phyloP scores from a whole-genome alignment of 208 protist genomes.

The Leishmania gerbilli region DNA sequence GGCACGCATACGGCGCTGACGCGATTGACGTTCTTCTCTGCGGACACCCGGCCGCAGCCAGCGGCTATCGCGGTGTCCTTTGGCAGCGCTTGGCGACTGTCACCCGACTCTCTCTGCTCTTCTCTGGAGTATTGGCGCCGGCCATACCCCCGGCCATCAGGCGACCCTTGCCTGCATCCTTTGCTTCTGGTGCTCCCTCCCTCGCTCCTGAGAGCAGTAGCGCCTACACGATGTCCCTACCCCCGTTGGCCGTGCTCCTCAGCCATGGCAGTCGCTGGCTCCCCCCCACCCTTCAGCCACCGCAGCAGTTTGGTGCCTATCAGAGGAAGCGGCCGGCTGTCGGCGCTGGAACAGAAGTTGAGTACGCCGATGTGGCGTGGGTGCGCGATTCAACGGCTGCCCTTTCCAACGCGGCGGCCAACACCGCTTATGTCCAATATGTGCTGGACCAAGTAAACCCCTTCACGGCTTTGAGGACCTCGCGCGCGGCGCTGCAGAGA shows the following conservation, averaged over 20 bases:
- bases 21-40: slow-evolving; percentile 11
- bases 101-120: slow-evolving; percentile 19
- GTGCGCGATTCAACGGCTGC: slow-evolving; percentile 2
- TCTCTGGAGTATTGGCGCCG: slow-evolving; percentile 21
- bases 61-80: slow-evolving; percentile 8
- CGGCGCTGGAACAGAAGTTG: slow-evolving; percentile 1
- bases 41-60: neutral
- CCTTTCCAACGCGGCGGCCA: slow-evolving; percentile 2
- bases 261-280: slow-evolving; percentile 58
- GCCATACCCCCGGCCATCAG: slow-evolving; percentile 7
- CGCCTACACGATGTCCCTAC: slow-evolving; percentile 12
- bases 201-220: neutral
- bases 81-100: slow-evolving; percentile 10
- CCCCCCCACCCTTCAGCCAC: slow-evolving; percentile 65
- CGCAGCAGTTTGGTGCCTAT: slow-evolving; percentile 48
- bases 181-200: neutral
- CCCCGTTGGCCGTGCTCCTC: slow-evolving; percentile 19
- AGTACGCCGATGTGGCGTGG: slow-evolving; percentile 21
- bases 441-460: slow-evolving; percentile 15
- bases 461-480: neutral
- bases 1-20: slow-evolving; percentile 16
- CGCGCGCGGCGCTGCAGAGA: slow-evolving; percentile 21
- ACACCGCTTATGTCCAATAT: slow-evolving; percentile 28
- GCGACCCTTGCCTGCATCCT: neutral
- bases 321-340: slow-evolving; percentile 1